phyloP scores from a whole-genome alignment of 371 early-diverging fungal species.

The Mucor sp. region DNA sequence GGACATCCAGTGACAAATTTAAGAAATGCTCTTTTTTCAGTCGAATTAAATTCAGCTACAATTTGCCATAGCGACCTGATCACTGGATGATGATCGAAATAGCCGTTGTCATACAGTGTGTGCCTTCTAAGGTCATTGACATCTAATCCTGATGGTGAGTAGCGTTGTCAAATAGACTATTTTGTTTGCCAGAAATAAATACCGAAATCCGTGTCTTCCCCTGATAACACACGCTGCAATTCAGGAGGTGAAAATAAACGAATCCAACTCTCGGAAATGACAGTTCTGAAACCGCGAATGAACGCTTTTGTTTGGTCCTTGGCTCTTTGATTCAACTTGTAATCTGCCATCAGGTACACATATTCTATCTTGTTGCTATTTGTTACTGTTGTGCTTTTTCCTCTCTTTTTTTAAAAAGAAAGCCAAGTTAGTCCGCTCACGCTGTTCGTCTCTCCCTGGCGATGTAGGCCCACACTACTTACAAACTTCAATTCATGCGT shows the following conservation, averaged over 20 bases:
- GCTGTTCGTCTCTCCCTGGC: no score
- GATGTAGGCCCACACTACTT: no score
- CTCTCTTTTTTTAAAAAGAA: no score
- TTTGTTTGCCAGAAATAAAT: not conserved
- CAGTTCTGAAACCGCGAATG: constrained; percentile 67
- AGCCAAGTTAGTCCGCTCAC: no score
- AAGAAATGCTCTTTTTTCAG: constrained; percentile 72
- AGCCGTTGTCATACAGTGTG: constrained; percentile 86
- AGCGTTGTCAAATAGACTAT: no score
- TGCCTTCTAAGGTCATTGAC: constrained; percentile 75
- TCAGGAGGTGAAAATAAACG: constrained; percentile 80
- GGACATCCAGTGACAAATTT: constrained; percentile 89
- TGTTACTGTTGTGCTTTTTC: constrained; percentile 71
- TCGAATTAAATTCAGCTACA: constrained; percentile 61
- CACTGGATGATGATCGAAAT: constrained; percentile 73
- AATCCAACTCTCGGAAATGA: constrained; percentile 70
- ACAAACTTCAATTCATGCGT: constrained; percentile 53
- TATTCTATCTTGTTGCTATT: constrained; percentile 79
- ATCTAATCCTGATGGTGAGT: no score
- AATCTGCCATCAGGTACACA: constrained; percentile 80
- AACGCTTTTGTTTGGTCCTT: constrained; percentile 84
- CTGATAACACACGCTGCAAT: constrained; percentile 80
- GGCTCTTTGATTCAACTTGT: constrained; percentile 73
- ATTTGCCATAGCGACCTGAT: constrained; percentile 84
- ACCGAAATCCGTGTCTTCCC: constrained; percentile 72